Base-by-base conservation (phyloP, 2,329 filamentous ascomycete genomes). In the Trichoderma brevicompactum region DNA sequence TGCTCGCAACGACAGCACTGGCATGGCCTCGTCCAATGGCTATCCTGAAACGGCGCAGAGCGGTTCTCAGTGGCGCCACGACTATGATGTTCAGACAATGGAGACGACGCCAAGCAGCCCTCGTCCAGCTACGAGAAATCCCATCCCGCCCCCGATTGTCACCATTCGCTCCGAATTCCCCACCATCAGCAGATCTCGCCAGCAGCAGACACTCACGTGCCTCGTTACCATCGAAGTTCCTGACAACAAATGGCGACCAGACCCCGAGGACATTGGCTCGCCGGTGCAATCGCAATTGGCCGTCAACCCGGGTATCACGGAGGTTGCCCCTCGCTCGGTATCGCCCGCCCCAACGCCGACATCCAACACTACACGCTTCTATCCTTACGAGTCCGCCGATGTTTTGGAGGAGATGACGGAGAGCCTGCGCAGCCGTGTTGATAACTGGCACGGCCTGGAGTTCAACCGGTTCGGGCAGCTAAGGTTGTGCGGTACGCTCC, bases 401-500 rank as follows among this genome's bases (percentile, higher is more conserved):
- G 88, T 88, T 5, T 77, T 98, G 65, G 90, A 95, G 63, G 89
- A 94, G 69, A 91, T 95, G 74, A 96, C 94, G 0, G 92, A 97
- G 73, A 92, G 89, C 68, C 80, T 99, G 66, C 88, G 92, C 65
- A 87, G 82, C 52, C 89, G 94, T n/a, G 95, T 99, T 10, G 95
- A 99, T 72, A 97, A 98, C 72, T 99, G 95, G 95, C 95, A 99
- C 75, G 94, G 95, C 0, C 83, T 99, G 19, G 94, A 98, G 74
- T 97, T 97, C 73, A 87, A 88, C 73, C 87, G 91, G 69, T 99
- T 99, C 75, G 95, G 95, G 68, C 96, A 95, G 74, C 83, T 99
- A 69, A 88, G 94, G 38, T 81, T 98, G 38, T 94, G 97, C 73
- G 94, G 93, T 34, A 94, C 90, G 2, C 87, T 99, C 65, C 89